Evolutionary conservation across 768 basidiomycete species (phyloP), one percentile per base, ranked within the genome.

Genomic region (Leccinum broughii): DNA sequence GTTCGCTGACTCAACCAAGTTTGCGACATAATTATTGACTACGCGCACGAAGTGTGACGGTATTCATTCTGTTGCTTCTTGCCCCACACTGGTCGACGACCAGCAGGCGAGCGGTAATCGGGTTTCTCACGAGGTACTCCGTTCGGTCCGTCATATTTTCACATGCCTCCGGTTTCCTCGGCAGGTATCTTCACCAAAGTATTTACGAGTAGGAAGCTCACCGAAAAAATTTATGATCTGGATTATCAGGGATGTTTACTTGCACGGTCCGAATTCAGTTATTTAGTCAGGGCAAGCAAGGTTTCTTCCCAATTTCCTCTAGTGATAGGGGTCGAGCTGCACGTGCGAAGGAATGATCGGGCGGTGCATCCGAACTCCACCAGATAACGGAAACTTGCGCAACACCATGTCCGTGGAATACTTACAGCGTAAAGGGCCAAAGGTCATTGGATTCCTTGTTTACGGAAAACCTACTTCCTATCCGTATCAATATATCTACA

Each of bases 221-320:
- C 17, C 15, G 14, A 35, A 34, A 34, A 35, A 54, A 54, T 9
- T 10, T 20, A 13, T 54, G 34, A 52, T 52, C 35, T 15, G 44
- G 44, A 46, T 46, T 14, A 35, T 35, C 34, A 46, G 30, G 52
- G 52, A 22, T 9, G 35, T 24, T 24, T 14, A 35, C 35, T 54
- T 54, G 35, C 13, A 24, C 34, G 9, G 28, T 54, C 54, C 46
- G 20, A n/a, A 37, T 60, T 4, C 32, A 28, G 26, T 34, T 15
- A 34, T 53, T 11, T 9, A 46, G 44, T 48, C 60, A 61, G 60
- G 60, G 60, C 26, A 30, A 53, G 41, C 34, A 61, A 61, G 44
- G 60, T 61, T 61, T 32, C 35, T 13, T 49, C 24, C 9, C 30
- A 51, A 15, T 51, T 51, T 17, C 50, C 28, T 17, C 28, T 51